Conservation (phyloP, 768 basidiomycete species). For the Mycena vulgaris region DNA sequence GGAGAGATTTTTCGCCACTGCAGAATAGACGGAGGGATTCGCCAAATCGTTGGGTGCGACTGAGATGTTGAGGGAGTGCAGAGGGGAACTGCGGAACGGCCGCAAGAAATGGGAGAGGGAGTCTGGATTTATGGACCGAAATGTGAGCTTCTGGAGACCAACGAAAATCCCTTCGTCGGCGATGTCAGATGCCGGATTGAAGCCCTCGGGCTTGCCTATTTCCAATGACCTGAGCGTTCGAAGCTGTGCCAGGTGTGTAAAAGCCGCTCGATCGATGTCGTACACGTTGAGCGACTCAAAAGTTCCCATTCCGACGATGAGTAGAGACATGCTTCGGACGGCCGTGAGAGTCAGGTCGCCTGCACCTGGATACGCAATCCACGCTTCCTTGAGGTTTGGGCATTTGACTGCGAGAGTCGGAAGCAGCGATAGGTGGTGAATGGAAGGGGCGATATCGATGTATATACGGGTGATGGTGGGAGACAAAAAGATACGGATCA, state of each 20-base stretch:
- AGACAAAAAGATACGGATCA: not conserved
- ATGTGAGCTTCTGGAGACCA: not conserved
- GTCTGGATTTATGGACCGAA: not conserved
- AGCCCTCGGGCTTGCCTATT: not conserved
- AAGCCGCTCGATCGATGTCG: not conserved
- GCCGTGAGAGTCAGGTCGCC: not conserved
- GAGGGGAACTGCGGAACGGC: not conserved
- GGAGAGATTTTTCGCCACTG: not conserved
- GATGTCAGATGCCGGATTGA: not conserved
- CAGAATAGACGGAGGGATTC: not conserved
- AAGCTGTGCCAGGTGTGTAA: not conserved
- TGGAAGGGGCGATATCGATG: not conserved
- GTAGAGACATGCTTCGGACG: not conserved
- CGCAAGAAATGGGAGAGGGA: not conserved
- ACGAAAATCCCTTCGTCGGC: not conserved
- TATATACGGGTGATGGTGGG: not conserved
- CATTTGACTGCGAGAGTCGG: conserved; percentile 16
- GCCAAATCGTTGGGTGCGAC: not conserved
- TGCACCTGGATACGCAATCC: not conserved
- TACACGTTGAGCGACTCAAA: not conserved
- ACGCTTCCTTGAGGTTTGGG: conserved; percentile 2
- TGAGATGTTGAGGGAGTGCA: not conserved
- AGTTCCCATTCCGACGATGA: not conserved
- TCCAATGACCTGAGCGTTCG: not conserved
- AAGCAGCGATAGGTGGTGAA: conserved; percentile 16